Evolutionary conservation across 352 stramenopile species (phyloP), one percentile per base, ranked within the genome.

Genomic region (Phytophthora quininea): DNA sequence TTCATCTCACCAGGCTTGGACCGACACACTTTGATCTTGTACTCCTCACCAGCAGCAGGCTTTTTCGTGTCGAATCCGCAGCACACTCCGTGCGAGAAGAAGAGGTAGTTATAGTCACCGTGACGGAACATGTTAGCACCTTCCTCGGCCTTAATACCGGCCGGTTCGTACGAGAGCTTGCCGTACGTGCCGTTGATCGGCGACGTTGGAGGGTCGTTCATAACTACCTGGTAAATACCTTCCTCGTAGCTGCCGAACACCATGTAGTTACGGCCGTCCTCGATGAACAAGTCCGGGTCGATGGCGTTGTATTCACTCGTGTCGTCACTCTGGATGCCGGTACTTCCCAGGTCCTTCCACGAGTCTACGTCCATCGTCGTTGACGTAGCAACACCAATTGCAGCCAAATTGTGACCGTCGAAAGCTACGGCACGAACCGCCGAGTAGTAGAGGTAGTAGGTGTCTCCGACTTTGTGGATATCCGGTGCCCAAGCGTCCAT

Each of bases 371-470:
- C 62, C 67, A 74, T 68, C 2, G 62, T 64, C 12, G 37, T 48
- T 0, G 67, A 74, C 1, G 24, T 67, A 0, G 67, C 35, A 6
- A 74, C 55, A 5, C 67, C 62, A 27, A 71, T 56, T 1, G 62
- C 62, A 30, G 66, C 66, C 12, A 67, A 7, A 11, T 74, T 74
- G 35, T 74, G 62, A 2, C 62, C 51, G 9, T 68, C 56, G 15
- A 70, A 70, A 12, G 61, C 55, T 15, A 62, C 5, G 8, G 40
- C 37, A 37, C 62, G 55, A 1, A 71, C 62, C 40, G 62, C 62
- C 4, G 67, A 66, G 30, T 74, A 74, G 62, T 71, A 74, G 19
- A 74, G 19, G 33, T 74, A 74, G 67, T 71, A 71, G 37, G 52
- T 71, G 29, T 74, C 46, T 12, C 46, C 67, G 4, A 74, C 67